Evolutionary conservation across 2,329 filamentous ascomycete genomes (phyloP), one percentile per base, ranked within the genome.

Genomic region (Fusarium sp.): DNA sequence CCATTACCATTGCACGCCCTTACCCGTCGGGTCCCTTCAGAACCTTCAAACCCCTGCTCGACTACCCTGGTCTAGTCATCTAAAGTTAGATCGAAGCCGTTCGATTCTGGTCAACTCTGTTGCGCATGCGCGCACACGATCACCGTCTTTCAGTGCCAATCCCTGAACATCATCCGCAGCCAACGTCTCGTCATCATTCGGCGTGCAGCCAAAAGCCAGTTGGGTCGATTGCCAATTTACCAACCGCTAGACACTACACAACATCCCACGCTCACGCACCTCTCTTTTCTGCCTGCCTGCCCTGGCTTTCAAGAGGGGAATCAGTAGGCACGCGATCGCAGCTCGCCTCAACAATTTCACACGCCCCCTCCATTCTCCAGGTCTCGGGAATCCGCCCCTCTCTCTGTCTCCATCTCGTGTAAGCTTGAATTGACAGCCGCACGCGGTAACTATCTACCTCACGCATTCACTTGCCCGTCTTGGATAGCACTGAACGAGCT

Each of bases 401-500:
- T 66, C 68, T 63, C 62, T 56, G 62, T 57, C 60, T 44, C 57
- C 59, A 58, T 69, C 57, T 63, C 60, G 60, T 54, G 54, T 31
- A 41, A 69, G 47, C 47, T 51, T 54, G 52, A 51, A 58, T 59
- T 26, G 41, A 55, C 47, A 31, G 53, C 57, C 40, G 12, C 53
- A 61, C 31, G n/a, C 51, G 44, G 50, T 16, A 49, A 64, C 33
- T 50, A 30, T 23, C 33, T 53, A 60, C 60, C 63, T 69, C 69
- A 72, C 73, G 68, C 69, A 67, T 64, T 70, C 60, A 74, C 67
- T 76, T 76, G 63, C 74, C 74, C 62, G 31, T 72, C 72, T 62
- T 72, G 72, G 72, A 62, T 62, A 71, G 57, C 52, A 59, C 67
- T 62, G 30, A 56, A 70, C 47, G 51, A 44, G 42, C 40, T 38